These are phyloP conservation scores for Pythium sp. DNA, from an alignment of 352 stramenopile species.

Conservation along the genomic window DNA sequence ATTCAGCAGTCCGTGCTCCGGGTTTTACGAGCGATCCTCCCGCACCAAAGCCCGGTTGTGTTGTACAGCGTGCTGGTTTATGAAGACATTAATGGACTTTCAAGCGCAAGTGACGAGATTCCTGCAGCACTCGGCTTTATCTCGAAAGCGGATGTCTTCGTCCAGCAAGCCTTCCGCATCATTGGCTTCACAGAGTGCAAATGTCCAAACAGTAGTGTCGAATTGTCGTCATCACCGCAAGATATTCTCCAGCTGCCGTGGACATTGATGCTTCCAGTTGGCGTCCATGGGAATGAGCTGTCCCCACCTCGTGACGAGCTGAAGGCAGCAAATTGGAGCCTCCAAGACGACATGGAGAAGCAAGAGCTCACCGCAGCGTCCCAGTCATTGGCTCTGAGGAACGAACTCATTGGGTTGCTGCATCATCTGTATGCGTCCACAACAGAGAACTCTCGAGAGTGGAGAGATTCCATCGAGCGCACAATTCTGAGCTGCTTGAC, in stretches of 20 bases:
- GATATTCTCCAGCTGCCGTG: conserved; percentile 16
- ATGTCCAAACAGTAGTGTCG: conserved; percentile 14
- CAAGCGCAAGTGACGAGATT: neutral
- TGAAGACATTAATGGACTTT: neutral
- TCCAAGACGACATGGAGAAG: conserved; percentile 6
- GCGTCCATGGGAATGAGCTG: conserved; percentile 34
- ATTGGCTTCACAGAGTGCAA: conserved; percentile 41
- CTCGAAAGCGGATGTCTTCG: conserved; percentile 26
- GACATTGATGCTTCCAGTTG: conserved; percentile 26
- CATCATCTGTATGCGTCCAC: conserved; percentile 5
- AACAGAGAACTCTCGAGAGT: neutral
- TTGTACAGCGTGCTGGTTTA: conserved; percentile 22
- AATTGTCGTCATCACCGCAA: neutral
- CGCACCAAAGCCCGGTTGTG: conserved; percentile 28
- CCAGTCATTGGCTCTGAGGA: conserved; percentile 3
- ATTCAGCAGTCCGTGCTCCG: conserved; percentile 72
- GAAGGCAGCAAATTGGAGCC: conserved; percentile 5
- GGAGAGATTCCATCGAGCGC: conserved; percentile 13
- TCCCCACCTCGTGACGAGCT: conserved; percentile 12
- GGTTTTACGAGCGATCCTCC: conserved; percentile 43
- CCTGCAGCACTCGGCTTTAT: conserved; percentile 23
- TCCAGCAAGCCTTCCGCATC: conserved; percentile 45
- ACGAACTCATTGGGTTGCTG: conserved; percentile 14
- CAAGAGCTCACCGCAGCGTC: neutral
- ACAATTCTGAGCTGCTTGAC: neutral